Evolutionary conservation across 1,284 basidiomycete genomes (phyloP), one percentile per base, ranked within the genome.

Genomic region (Tilletia indica): DNA sequence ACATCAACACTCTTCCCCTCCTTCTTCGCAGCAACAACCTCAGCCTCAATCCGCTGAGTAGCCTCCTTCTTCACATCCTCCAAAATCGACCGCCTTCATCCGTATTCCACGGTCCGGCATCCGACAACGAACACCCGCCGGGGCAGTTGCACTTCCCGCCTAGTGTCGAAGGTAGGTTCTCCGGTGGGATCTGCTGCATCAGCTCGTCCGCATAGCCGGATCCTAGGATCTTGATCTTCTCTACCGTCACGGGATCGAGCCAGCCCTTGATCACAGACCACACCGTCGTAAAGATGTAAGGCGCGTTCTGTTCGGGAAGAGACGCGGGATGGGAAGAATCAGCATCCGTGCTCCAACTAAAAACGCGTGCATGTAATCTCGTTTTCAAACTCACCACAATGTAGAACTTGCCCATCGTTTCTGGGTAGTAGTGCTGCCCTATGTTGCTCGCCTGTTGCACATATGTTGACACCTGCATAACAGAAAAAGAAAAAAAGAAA

Each of bases 231-330:
- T 79, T 77, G 77, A 83, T 83, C 78, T 98, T 98, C 77, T 89
- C 88, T 67, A 94, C 93, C 31, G 95, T 98, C 48, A 95, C 95
- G 79, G 92, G 91, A 86, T 98, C 96, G 78, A 99, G 88, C 93
- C 93, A 98, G 8, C 89, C 90, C 87, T 94, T 97, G 87, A 98
- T 89, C 78, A 94, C 86, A 39, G 87, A 86, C 96, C 96, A 99
- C 54, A 97, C 91, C 58, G 91, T 89, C 68, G 89, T 89, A 87
- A 98, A 98, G 71, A 91, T 89, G 90, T 91, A 97, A 1, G 96
- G 95, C 0, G 93, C 77, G 77, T 86, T 86, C 70, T 71, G 49
- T 19, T 16, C 34, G 73, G 82, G 8, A n/a, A n/a, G 38, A 68
- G n/a, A 42, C 58, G 12, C 48, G n/a, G 58, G 42, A 51, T 6